phyloP scores from a whole-genome alignment of 1,284 basidiomycete species.

The Pseudozyma sp. region DNA sequence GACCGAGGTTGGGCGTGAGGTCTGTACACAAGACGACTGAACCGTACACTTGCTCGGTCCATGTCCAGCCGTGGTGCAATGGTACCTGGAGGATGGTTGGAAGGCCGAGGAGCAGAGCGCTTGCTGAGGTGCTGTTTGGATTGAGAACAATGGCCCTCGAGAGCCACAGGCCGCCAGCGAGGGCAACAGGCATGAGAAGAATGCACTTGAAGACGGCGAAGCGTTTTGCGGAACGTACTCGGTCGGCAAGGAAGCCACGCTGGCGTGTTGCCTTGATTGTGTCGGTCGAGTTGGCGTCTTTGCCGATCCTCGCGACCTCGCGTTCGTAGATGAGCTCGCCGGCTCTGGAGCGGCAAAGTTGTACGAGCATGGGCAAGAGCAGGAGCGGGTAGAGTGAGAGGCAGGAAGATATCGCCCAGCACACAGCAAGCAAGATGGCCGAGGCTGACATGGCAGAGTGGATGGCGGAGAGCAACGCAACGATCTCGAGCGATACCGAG shows the following conservation, averaged over 20 bases:
- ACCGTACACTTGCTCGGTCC: slow-evolving; percentile 84
- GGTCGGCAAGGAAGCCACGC: slow-evolving; percentile 62
- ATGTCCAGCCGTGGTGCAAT: slow-evolving; percentile 74
- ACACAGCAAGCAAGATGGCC: slow-evolving; percentile 18
- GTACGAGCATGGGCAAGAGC: slow-evolving; percentile 76
- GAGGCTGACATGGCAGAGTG: slow-evolving; percentile 75
- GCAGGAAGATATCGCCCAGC: slow-evolving; percentile 31
- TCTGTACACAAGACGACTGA: slow-evolving; percentile 71
- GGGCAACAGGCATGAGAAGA: slow-evolving; percentile 26
- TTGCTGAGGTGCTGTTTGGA: slow-evolving; percentile 14
- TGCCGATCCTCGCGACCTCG: slow-evolving; percentile 17
- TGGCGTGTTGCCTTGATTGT: slow-evolving; percentile 25
- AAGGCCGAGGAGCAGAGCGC: slow-evolving; percentile 17
- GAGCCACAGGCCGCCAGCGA: slow-evolving; percentile 31
- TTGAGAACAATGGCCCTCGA: slow-evolving; percentile 40
- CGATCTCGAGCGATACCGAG: slow-evolving; percentile 82
- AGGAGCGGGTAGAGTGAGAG: slow-evolving; percentile 74
- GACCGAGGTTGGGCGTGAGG: slow-evolving; percentile 88
- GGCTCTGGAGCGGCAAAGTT: slow-evolving; percentile 71
- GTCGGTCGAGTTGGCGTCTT: slow-evolving; percentile 22
- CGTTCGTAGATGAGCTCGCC: slow-evolving; percentile 70
- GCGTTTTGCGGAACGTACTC: slow-evolving; percentile 42
- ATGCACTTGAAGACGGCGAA: slow-evolving; percentile 31
- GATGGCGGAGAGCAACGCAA: slow-evolving; percentile 77
- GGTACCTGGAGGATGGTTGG: slow-evolving; percentile 47